These are phyloP conservation scores for Curvularia sp. DNA, from an alignment of 2,329 filamentous ascomycete genomes.

Conservation along the genomic window DNA sequence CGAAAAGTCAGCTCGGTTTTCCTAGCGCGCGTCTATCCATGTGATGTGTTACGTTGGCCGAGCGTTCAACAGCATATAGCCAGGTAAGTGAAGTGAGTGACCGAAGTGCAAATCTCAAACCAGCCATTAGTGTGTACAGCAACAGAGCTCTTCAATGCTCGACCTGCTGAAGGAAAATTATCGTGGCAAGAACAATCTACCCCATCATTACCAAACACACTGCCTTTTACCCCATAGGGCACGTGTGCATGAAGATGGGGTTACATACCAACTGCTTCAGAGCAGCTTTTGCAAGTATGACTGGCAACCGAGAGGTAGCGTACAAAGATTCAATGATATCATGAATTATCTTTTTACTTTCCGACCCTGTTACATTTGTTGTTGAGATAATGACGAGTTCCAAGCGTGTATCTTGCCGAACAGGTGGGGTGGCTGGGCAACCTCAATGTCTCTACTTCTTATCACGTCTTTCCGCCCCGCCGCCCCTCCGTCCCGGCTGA, in stretches of 20 bases:
- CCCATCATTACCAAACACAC: conserved; percentile 72
- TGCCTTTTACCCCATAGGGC: conserved; percentile 59
- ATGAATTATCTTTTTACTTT: conserved; percentile 13
- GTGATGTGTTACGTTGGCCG: conserved; percentile 32
- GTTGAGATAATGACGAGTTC: conserved; percentile 20
- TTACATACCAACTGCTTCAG: conserved; percentile 55
- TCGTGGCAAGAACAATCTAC: conserved; percentile 68
- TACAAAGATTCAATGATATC: conserved; percentile 5
- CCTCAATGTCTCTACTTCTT: conserved; percentile 13
- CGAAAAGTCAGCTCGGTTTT: conserved; percentile 43
- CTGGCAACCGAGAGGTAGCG: conserved; percentile 4
- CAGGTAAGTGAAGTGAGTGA: conserved; percentile 22
- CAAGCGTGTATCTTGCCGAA: conserved; percentile 18
- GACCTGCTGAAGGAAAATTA: conserved; percentile 70
- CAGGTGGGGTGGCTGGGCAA: conserved; percentile 28
- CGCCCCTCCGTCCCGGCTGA: conserved; percentile 2
- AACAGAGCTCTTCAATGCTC: conserved; percentile 65
- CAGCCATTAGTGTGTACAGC: conserved; percentile 77
- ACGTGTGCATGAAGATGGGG: conserved; percentile 70
- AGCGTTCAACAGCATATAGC: conserved; percentile 7
- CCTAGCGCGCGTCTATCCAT: conserved; percentile 26
- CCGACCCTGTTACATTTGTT: not conserved
- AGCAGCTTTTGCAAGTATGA: conserved; percentile 8
- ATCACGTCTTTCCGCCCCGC: not conserved
- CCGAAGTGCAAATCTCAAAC: conserved; percentile 27